Evolutionary conservation across 805 yeast genomes (phyloP).

Genomic region (Yamadazyma tumulicola): DNA sequence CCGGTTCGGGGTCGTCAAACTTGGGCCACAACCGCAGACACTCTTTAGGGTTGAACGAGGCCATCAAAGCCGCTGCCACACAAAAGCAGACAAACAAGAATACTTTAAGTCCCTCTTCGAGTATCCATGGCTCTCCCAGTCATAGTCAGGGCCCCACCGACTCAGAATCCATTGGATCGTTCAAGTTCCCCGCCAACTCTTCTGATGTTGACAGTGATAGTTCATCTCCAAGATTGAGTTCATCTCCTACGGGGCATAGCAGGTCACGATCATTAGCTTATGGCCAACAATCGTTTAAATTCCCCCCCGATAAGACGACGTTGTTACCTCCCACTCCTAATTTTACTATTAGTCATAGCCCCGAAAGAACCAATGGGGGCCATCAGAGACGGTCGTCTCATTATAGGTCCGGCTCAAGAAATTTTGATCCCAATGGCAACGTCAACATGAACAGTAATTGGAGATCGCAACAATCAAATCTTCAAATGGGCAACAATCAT

Average conservation of each 20-base stretch:
- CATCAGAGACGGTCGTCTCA: constrained; percentile 41
- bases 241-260: constrained; percentile 21
- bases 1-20: constrained; percentile 26
- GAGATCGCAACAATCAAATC: constrained; percentile 51
- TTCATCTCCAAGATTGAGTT: constrained; percentile 7
- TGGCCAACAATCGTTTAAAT: constrained; percentile 52
- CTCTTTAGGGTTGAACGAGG: constrained; percentile 87
- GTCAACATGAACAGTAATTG: constrained; percentile 54
- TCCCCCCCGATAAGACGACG: constrained; percentile 48
- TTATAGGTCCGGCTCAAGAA: constrained; percentile 36
- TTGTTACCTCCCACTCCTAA: constrained; percentile 55
- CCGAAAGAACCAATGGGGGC: constrained; percentile 23
- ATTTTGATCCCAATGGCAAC: constrained; percentile 31
- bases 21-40: constrained; percentile 86
- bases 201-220: constrained; percentile 15
- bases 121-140: constrained; percentile 11
- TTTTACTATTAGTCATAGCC: constrained; percentile 38
- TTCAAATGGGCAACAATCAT: constrained; percentile 8
- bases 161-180: constrained; percentile 26
- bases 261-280: constrained; percentile 40
- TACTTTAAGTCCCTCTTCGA: constrained; percentile 29
- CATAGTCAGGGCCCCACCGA: constrained; percentile 7
- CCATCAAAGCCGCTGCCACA: constrained; percentile 94
- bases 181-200: constrained; percentile 54
- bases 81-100: constrained; percentile 52